Percentiles rank a stretch among this genome's conserved stretches.
phyloP scores from a whole-genome alignment of 306 rosid species.

The Cicer judaicum region DNA sequence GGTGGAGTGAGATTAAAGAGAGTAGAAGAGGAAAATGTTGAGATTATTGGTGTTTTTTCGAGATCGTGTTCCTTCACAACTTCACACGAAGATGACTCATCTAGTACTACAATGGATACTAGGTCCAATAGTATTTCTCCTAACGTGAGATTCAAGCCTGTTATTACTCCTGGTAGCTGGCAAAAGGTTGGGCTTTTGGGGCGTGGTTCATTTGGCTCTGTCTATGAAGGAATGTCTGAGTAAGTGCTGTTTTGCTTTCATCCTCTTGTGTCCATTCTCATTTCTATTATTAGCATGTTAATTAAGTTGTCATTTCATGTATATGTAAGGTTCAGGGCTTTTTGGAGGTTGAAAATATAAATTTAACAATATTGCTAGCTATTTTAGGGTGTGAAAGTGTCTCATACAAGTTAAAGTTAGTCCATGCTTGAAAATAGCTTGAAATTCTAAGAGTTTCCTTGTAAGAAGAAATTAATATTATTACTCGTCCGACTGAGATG shows the following conservation, averaged over 20 bases:
- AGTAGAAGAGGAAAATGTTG: slow-evolving; percentile 13
- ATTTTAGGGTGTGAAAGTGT: too few species aligned
- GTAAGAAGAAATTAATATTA: too few species aligned
- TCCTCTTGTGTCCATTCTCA: neutral
- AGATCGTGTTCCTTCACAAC: slow-evolving; percentile 68
- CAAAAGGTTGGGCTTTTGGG: slow-evolving; percentile 80
- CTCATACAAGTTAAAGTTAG: too few species aligned
- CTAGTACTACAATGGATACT: slow-evolving; percentile 73
- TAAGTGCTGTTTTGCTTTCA: slow-evolving; percentile 63
- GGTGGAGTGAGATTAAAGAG: neutral
- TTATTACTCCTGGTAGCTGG: slow-evolving; percentile 59
- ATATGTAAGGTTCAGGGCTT: neutral
- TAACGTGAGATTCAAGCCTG: slow-evolving; percentile 59
- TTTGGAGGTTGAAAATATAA: slow-evolving; percentile 20
- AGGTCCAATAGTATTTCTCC: slow-evolving; percentile 72
- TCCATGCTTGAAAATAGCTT: too few species aligned
- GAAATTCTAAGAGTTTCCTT: too few species aligned
- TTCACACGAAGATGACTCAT: slow-evolving; percentile 68
- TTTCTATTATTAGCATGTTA: slow-evolving; percentile 27
- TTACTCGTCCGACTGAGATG: too few species aligned
- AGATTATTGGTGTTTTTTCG: slow-evolving; percentile 22
- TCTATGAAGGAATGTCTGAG: slow-evolving; percentile 85
- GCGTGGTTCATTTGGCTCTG: slow-evolving; percentile 92
- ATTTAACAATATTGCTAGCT: slow-evolving; percentile 9
- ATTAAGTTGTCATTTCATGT: slow-evolving; percentile 3